Base-by-base conservation (phyloP, 805 yeast species). In the Suhomyces emberorum region DNA sequence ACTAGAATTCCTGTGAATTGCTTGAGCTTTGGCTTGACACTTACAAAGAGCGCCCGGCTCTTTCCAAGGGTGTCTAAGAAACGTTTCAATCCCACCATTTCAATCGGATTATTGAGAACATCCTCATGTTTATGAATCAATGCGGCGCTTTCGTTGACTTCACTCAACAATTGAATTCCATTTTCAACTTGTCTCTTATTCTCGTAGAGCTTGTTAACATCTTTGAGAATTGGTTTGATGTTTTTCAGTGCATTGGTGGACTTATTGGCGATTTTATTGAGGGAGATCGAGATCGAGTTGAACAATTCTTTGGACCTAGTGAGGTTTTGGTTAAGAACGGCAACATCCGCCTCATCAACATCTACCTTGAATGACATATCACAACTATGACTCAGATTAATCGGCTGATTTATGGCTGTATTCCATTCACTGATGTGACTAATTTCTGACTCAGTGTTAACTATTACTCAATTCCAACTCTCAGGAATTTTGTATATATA, bases 281-380 rank as follows among this genome's bases (percentile, higher is more conserved):
- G 65, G 2, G 87, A 78, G 18, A 61, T 59, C 8, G 76, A 65
- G 37, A 88, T 79, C 29, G 72, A 60, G 2, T 58, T 52, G 7
- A 88, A 74, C 27, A 87, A 59, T 14, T 66, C 69, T 26, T 74
- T 72, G 3, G 87, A 76, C 36, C 77, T 73, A 32, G 69, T 59
- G 22, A 89, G 67, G 36, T 83, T 81, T 51, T 84, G 93, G 35
- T 86, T 83, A 21, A 88, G 70, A 4, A 88, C 88, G 2, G 87
- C 81, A 22, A 87, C 80, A 48, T 88, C 96, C 2, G 89, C 88
- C 54, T 83, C 91, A 50, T 84, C 89, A 2, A 79, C 65, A 49
- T 83, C 89, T 18, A 78, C 59, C 28, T 36, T 38, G 29, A 41
- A 40, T 7, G 43, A 35, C 49, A 45, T 45, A 7, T 23, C 9